Conservation (phyloP, 768 basidiomycete genomes). For the Tricholoma sp. region DNA sequence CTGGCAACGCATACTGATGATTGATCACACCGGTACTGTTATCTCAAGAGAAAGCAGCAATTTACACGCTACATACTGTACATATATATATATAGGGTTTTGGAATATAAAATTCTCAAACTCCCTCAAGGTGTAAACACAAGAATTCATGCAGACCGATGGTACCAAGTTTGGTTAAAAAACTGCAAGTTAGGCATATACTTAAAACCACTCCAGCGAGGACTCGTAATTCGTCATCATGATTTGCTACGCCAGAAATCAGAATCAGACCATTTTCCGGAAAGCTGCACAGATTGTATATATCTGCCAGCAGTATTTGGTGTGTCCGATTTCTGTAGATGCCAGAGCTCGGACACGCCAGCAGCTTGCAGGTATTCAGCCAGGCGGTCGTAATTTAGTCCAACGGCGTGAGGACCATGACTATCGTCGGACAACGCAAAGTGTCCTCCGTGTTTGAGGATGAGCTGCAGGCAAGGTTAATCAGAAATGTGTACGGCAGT, state of each 20-base stretch:
- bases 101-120: no score
- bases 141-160: no score
- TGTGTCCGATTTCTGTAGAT: constrained; percentile 36
- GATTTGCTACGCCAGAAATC: constrained; percentile 43
- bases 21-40: no score
- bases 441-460: constrained; percentile 62
- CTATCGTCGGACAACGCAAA: constrained; percentile 94
- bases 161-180: no score
- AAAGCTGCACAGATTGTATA: constrained; percentile 37
- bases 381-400: constrained; percentile 73
- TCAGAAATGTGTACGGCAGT: not conserved
- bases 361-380: constrained; percentile 57
- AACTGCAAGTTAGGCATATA: no score
- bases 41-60: no score
- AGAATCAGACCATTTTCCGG: constrained; percentile 55
- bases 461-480: constrained; percentile 44
- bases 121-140: no score
- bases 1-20: no score
- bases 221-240: not conserved
- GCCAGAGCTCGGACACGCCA: constrained; percentile 66
- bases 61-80: no score
- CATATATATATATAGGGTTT: no score
- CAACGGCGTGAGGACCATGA: constrained; percentile 85
- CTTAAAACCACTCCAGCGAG: not conserved
- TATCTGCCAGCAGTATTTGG: constrained; percentile 44